Evolutionary conservation across 257 asterid species (phyloP).

Genomic region (Salvia rosmarinus): DNA sequence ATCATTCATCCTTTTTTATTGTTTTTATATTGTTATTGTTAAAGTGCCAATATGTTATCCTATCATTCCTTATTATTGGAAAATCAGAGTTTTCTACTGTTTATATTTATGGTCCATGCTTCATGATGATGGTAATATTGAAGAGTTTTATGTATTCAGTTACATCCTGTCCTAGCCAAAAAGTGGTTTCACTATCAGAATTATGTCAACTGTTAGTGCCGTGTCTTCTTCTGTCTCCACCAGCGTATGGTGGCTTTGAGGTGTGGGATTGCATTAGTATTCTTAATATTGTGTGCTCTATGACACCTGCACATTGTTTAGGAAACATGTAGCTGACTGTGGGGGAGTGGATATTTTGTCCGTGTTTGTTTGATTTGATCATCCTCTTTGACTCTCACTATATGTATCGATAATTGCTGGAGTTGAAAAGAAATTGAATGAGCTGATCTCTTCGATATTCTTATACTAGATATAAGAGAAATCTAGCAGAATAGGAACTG

Average conservation of each 20-base stretch:
- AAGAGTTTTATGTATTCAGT: background rate
- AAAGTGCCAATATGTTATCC: background rate
- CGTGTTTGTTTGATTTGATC: background rate
- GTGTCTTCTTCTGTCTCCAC: background rate
- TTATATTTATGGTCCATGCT: background rate
- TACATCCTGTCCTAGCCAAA: background rate
- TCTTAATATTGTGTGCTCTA: background rate
- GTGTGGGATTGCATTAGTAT: background rate
- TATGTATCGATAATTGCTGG: background rate
- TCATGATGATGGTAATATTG: background rate
- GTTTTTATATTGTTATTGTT: background rate
- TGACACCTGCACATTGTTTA: background rate
- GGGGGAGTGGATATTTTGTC: background rate
- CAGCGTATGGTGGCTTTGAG: background rate
- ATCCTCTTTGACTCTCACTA: background rate
- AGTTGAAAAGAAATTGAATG: background rate
- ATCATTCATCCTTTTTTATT: background rate
- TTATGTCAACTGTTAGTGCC: background rate
- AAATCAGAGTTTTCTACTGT: background rate
- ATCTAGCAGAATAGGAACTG: background rate
- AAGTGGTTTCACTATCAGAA: background rate
- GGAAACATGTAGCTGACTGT: background rate
- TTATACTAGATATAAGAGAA: background rate
- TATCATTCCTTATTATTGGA: background rate
- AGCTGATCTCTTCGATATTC: background rate